Conservation (phyloP, 306 rosid species). For the Lithocarpus polystachyus region DNA sequence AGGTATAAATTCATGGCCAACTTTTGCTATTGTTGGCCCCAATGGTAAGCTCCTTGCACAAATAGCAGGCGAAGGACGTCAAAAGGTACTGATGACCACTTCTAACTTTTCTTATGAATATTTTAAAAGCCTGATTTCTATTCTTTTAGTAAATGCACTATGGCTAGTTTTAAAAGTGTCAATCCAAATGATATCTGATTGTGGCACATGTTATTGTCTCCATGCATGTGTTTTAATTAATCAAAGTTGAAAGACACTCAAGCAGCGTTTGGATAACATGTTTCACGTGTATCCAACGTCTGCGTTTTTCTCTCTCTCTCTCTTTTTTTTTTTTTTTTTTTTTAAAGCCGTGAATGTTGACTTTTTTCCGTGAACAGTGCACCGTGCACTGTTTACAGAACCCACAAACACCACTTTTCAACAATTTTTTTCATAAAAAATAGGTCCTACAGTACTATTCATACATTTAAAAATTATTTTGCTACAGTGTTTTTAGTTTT, state of each 20-base stretch:
- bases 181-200: background rate
- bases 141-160: constrained; percentile 1
- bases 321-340: too few species aligned
- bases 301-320: too few species aligned
- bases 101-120: constrained; percentile 4
- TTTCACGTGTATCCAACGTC: too few species aligned
- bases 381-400: too few species aligned
- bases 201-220: background rate
- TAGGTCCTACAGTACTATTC: too few species aligned
- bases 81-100: constrained; percentile 56
- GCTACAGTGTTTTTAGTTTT: too few species aligned
- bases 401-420: too few species aligned
- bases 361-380: too few species aligned
- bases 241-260: background rate
- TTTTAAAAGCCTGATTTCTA: background rate
- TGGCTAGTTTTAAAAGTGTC: background rate
- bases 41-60: constrained; percentile 87
- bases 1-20: constrained; percentile 96
- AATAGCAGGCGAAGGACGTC: constrained; percentile 87
- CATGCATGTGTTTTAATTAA: background rate
- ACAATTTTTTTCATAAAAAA: too few species aligned
- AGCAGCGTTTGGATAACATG: too few species aligned
- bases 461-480: too few species aligned
- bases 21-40: constrained; percentile 86
- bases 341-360: too few species aligned